Evolutionary conservation across 2,329 filamentous ascomycete genomes (phyloP).

Genomic region (Keithomyces neogunnii): DNA sequence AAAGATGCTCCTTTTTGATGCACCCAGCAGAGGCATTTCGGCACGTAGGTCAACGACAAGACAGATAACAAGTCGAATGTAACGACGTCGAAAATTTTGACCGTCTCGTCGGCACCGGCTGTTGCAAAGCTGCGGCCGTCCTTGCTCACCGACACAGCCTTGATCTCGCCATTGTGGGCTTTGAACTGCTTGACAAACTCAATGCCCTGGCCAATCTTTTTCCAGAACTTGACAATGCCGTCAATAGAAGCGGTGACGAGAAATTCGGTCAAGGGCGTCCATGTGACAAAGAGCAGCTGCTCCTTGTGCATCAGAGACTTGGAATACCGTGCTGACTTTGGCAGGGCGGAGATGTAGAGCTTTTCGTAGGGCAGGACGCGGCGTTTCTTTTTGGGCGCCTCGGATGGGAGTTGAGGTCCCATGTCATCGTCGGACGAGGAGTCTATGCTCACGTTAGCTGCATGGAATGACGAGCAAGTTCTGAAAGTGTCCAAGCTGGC

Average conservation of each 20-base stretch:
- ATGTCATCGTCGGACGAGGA: constrained; percentile 86
- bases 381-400: constrained; percentile 81
- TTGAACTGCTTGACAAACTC: constrained; percentile 99
- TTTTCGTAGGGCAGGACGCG: constrained; percentile 89
- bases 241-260: constrained; percentile 89
- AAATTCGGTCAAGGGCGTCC: constrained; percentile 89
- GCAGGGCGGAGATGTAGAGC: constrained; percentile 85
- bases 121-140: constrained; percentile 94
- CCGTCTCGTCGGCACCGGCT: constrained; percentile 65
- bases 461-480: not conserved
- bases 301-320: constrained; percentile 99
- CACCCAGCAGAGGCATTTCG: constrained; percentile 83
- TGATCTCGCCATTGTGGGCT: constrained; percentile 80
- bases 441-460: constrained; percentile 27
- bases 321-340: constrained; percentile 73
- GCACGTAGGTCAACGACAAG: constrained; percentile 65
- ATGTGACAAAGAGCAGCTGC: constrained; percentile 76
- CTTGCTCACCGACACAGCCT: constrained; percentile 72
- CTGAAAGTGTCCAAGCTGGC: constrained; percentile 6
- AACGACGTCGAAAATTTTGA: constrained; percentile 76
- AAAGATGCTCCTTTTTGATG: constrained; percentile 81
- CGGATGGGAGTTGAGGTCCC: constrained; percentile 80
- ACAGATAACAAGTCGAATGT: constrained; percentile 84
- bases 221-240: constrained; percentile 99
- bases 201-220: constrained; percentile 81